Conservation (phyloP, 768 basidiomycete species). For the Amyloporia xantha region DNA sequence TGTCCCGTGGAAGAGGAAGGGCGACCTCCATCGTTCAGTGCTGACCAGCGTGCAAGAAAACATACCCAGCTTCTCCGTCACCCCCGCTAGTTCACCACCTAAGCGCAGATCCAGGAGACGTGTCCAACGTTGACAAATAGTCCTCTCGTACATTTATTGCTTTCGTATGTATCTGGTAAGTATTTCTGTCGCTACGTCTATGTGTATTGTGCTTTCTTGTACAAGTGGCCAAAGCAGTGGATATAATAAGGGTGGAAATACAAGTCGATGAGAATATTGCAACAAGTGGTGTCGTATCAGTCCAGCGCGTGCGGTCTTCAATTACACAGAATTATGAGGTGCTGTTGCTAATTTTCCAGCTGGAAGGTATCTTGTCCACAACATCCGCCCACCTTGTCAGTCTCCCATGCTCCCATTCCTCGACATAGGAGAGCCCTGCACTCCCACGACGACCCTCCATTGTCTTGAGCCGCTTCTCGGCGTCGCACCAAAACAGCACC, state of each 20-base stretch:
- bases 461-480: conserved; percentile 74
- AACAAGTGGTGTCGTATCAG: too few relatives aligned
- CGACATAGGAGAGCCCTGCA: conserved; percentile 63
- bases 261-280: too few relatives aligned
- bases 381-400: conserved; percentile 62
- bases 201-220: background rate
- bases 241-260: too few relatives aligned
- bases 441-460: conserved; percentile 60
- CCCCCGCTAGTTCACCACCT: background rate
- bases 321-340: background rate
- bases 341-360: conserved; percentile 44
- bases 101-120: conserved; percentile 11
- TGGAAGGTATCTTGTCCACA: conserved; percentile 66
- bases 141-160: too few relatives aligned
- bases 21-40: conserved; percentile 10
- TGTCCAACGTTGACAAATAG: background rate
- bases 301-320: background rate
- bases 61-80: background rate
- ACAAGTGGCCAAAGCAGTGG: too few relatives aligned
- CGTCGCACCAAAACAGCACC: conserved; percentile 99
- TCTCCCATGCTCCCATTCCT: conserved; percentile 70
- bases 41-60: background rate
- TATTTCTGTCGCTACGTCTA: too few relatives aligned
- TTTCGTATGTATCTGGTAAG: too few relatives aligned
- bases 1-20: conserved; percentile 44